A percentile compares a stretch with the other conserved stretches of the same genome.
Evolutionary conservation across 1,284 basidiomycete genomes (phyloP).

Genomic region (Kalmanozyma brasiliensis): DNA sequence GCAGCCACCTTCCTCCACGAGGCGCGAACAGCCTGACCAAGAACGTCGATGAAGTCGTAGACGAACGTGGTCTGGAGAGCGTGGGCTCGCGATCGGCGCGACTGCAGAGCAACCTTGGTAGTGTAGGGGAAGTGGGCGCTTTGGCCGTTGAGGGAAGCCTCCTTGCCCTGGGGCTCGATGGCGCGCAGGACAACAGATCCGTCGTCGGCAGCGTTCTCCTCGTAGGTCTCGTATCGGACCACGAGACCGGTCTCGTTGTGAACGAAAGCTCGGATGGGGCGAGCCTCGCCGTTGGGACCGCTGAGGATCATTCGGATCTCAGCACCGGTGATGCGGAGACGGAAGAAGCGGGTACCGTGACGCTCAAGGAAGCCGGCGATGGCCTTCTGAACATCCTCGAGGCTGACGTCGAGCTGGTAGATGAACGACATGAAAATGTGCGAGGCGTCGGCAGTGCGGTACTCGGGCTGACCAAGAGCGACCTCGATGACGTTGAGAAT

Average conservation of each 20-base stretch:
- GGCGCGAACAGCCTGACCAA: slow-evolving; percentile 94
- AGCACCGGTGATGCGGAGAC: slow-evolving; percentile 94
- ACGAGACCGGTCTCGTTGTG: slow-evolving; percentile 99
- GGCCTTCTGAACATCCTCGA: slow-evolving; percentile 94
- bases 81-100: slow-evolving; percentile 99
- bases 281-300: slow-evolving; percentile 84
- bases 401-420: slow-evolving; percentile 92
- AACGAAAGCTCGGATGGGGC: slow-evolving; percentile 95
- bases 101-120: slow-evolving; percentile 98
- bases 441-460: slow-evolving; percentile 64
- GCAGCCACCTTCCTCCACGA: slow-evolving; percentile 83
- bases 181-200: slow-evolving; percentile 93
- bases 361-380: slow-evolving; percentile 98
- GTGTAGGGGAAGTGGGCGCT: slow-evolving; percentile 76
- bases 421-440: slow-evolving; percentile 85
- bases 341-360: slow-evolving; percentile 91
- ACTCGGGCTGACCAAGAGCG: slow-evolving; percentile 64
- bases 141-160: slow-evolving; percentile 56
- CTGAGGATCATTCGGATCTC: slow-evolving; percentile 96
- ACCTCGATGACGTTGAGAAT: slow-evolving; percentile 91
- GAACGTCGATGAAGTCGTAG: slow-evolving; percentile 97
- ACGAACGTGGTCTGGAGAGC: slow-evolving; percentile 97
- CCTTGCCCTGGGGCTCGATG: slow-evolving; percentile 44
- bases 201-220: slow-evolving; percentile 95
- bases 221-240: slow-evolving; percentile 98